These are phyloP conservation scores for Ganoderma leucocontextum DNA, from an alignment of 1,284 basidiomycete species.

Conservation along the genomic window DNA sequence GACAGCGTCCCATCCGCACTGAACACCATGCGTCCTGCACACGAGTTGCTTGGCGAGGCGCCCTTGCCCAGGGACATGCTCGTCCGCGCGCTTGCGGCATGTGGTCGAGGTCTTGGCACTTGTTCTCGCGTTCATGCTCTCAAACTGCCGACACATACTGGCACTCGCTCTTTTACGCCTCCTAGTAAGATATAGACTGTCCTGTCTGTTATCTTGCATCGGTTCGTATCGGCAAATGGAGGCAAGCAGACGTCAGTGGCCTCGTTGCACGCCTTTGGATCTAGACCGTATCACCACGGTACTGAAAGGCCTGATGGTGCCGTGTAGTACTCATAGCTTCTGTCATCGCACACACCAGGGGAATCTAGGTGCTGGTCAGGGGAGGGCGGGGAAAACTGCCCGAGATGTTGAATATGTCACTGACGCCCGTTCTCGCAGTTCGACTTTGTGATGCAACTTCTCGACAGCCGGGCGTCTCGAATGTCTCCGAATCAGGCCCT, in stretches of 20 bases:
- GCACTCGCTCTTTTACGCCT: no score
- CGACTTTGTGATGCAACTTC: constrained; percentile 98
- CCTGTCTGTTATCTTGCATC: no score
- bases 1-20: background rate
- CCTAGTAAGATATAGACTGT: no score
- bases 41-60: background rate
- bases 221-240: no score
- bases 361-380: background rate
- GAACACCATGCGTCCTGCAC: background rate
- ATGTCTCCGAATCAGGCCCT: constrained; percentile 98
- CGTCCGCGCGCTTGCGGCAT: background rate
- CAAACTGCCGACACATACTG: background rate
- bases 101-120: background rate
- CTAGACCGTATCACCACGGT: background rate
- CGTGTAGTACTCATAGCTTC: background rate
- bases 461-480: constrained; percentile 95
- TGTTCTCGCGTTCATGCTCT: constrained; percentile 2
- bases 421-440: constrained; percentile 59
- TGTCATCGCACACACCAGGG: background rate
- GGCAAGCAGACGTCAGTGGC: no score
- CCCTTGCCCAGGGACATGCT: background rate
- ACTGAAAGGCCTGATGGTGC: background rate
- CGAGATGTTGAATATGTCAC: constrained; percentile 3
- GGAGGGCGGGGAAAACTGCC: background rate
- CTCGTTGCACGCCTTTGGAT: no score